Percentiles rank a stretch among this genome's conserved stretches.
Evolutionary conservation across 2,329 filamentous ascomycete genomes (phyloP).

Genomic region (Botrytis paeoniae): DNA sequence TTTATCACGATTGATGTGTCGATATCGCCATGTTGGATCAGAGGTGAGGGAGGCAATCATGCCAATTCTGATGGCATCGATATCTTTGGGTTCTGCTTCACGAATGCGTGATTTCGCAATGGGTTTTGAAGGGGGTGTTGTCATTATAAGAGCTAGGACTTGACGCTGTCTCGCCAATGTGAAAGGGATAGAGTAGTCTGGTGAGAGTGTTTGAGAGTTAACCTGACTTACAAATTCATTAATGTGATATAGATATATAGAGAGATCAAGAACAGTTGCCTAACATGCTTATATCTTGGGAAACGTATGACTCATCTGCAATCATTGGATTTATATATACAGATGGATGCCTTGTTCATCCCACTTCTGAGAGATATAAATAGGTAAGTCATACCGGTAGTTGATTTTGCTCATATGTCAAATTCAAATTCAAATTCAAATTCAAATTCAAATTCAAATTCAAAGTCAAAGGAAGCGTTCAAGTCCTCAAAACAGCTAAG

Average conservation of each 20-base stretch:
- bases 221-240: background rate
- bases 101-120: background rate
- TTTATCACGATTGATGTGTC: background rate
- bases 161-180: background rate
- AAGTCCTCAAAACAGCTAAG: background rate
- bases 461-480: background rate
- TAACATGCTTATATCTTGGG: background rate
- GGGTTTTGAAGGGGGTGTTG: background rate
- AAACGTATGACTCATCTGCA: background rate
- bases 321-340: background rate
- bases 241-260: background rate
- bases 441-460: too few species aligned
- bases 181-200: background rate
- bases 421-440: too few species aligned
- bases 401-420: background rate
- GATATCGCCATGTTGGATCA: background rate
- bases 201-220: background rate
- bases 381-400: background rate
- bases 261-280: background rate
- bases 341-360: background rate
- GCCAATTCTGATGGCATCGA: background rate
- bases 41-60: background rate
- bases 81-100: constrained; percentile 1
- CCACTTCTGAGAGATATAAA: background rate
- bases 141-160: background rate